A percentile compares a stretch with the other conserved stretches of the same genome.
Conservation (phyloP, 768 basidiomycete species). For the Termitomyces sp. region DNA sequence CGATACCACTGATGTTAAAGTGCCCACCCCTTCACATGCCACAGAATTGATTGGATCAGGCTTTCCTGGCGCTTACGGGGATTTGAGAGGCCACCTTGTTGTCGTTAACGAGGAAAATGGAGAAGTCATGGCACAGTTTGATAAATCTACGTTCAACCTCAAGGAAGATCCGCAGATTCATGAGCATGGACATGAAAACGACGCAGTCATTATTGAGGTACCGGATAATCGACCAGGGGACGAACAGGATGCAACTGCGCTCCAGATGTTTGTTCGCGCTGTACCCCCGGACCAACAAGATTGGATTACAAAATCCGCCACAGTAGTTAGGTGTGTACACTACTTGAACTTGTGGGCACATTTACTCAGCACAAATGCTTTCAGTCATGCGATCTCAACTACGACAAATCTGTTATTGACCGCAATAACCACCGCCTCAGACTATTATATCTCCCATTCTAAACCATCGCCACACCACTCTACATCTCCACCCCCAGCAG, state of each 20-base stretch:
- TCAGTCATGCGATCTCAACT: constrained; percentile 62
- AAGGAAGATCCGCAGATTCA: constrained; percentile 55
- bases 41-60: constrained; percentile 12
- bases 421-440: constrained; percentile 57
- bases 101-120: constrained; percentile 71
- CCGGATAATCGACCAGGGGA: constrained; percentile 37
- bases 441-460: constrained; percentile 56
- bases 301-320: constrained; percentile 61
- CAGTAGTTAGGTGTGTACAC: constrained; percentile 50
- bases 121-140: constrained; percentile 66
- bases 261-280: constrained; percentile 53
- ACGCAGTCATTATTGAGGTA: constrained; percentile 72
- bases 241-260: constrained; percentile 35
- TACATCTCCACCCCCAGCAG: background rate
- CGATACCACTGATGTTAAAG: constrained; percentile 1
- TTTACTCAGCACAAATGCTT: background rate
- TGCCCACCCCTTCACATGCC: background rate
- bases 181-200: constrained; percentile 44
- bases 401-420: constrained; percentile 60
- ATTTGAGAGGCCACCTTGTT: constrained; percentile 55
- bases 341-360: background rate
- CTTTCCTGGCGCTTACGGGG: constrained; percentile 17
- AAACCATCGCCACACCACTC: constrained; percentile 43
- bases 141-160: constrained; percentile 43
- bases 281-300: constrained; percentile 67